phyloP scores from a whole-genome alignment of 768 basidiomycete genomes.

The Kwoniella dejecticola region DNA sequence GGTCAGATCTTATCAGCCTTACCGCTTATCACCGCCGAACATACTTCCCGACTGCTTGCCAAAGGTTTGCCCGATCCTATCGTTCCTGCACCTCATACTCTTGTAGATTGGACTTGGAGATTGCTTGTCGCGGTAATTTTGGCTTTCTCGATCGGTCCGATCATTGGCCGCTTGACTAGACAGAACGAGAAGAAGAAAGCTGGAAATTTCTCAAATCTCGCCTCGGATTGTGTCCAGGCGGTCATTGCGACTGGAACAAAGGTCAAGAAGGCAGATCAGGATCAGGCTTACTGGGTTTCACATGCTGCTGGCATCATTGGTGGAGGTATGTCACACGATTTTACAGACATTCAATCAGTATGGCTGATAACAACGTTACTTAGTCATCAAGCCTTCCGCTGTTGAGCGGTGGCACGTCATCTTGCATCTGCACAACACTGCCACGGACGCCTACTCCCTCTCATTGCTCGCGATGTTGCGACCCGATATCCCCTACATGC shows the following conservation, averaged over 20 bases:
- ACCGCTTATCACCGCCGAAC: slow-evolving; percentile 49
- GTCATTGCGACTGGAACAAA: background rate
- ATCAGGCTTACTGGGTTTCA: slow-evolving; percentile 11
- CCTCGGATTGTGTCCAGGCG: slow-evolving; percentile 2
- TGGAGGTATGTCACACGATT: slow-evolving; percentile 31
- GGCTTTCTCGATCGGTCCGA: slow-evolving; percentile 34
- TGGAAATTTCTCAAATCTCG: slow-evolving; percentile 3
- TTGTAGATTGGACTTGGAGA: slow-evolving; percentile 50
- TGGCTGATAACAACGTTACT: slow-evolving; percentile 1
- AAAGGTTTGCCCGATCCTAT: slow-evolving; percentile 28
- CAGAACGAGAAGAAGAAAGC: slow-evolving; percentile 17
- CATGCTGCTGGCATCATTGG: slow-evolving; percentile 38
- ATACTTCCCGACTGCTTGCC: slow-evolving; percentile 35
- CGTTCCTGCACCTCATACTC: slow-evolving; percentile 34
- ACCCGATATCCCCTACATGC: slow-evolving; percentile 26
- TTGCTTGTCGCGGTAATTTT: slow-evolving; percentile 42
- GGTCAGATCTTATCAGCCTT: slow-evolving; percentile 39
- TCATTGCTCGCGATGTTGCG: slow-evolving; percentile 45
- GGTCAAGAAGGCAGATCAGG: slow-evolving; percentile 11
- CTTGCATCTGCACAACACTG: slow-evolving; percentile 34
- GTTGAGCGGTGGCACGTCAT: slow-evolving; percentile 29
- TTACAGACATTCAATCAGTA: background rate
- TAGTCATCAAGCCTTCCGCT: slow-evolving; percentile 21
- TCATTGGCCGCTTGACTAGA: slow-evolving; percentile 23
- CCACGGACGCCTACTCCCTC: slow-evolving; percentile 29